Evolutionary conservation across 169 alveolate genomes (phyloP).

Genomic region (Babesia caballi): DNA sequence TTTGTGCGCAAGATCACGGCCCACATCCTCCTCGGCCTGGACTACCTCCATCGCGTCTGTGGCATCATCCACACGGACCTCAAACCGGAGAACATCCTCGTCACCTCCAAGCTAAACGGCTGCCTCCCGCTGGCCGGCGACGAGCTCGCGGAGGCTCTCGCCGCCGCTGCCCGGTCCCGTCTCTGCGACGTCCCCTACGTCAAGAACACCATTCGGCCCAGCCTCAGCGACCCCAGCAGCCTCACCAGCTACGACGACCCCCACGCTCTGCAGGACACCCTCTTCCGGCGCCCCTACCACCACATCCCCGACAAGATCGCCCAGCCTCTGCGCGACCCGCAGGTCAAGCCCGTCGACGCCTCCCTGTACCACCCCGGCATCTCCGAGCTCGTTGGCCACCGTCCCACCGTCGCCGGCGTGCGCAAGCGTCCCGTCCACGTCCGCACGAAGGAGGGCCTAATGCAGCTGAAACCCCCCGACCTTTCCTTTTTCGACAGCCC

Average conservation of each 20-base stretch:
- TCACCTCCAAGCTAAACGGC: constrained; percentile 55
- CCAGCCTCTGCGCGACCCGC: constrained; percentile 2
- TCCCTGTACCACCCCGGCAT: constrained; percentile 47
- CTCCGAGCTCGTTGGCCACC: not conserved
- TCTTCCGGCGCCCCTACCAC: constrained; percentile 67
- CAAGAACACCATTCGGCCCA: constrained; percentile 61
- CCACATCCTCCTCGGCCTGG: constrained; percentile 95
- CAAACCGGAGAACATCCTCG: constrained; percentile 97
- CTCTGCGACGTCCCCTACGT: constrained; percentile 50
- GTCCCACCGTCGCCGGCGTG: not conserved
- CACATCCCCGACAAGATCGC: constrained; percentile 46
- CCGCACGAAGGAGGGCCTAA: constrained; percentile 64
- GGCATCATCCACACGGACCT: constrained; percentile 98
- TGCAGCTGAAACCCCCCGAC: constrained; percentile 68
- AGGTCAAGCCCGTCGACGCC: not conserved
- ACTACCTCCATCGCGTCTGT: constrained; percentile 93
- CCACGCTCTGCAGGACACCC: constrained; percentile 72
- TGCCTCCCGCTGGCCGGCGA: not conserved
- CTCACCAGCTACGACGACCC: constrained; percentile 66
- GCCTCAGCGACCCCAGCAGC: constrained; percentile 72
- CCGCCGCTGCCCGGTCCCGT: not conserved
- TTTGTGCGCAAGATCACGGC: constrained; percentile 92
- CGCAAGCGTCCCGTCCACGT: constrained; percentile 40
- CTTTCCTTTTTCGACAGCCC: constrained; percentile 70
- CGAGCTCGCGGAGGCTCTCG: constrained; percentile 2